Evolutionary conservation across 23 red algal genomes (phyloP), one percentile per base, ranked within the genome.

Genomic region (Gracilaria caudata): DNA sequence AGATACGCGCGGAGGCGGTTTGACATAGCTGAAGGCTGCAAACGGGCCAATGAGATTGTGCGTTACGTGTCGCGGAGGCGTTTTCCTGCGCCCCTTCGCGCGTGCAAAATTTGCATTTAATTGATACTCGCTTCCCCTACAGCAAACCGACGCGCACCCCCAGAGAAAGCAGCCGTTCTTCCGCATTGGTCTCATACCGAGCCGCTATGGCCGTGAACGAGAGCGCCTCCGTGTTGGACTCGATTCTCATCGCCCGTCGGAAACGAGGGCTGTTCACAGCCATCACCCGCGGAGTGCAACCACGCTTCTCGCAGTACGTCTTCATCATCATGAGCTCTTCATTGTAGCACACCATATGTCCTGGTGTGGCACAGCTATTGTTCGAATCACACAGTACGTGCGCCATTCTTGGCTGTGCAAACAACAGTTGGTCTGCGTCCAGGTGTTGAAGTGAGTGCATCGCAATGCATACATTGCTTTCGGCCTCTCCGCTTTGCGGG

Each of bases 261-360:
- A 25, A 0, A 20, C 32, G 49, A 14, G 80, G 80, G 20, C 80
- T 84, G 56, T 84, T 84, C 57, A 84, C 80, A 23, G 29, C 36
- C 7, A n/a, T 2, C 26, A 72, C 0, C 20, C 11, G 7, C 3
- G 59, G 33, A 10, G 0, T 21, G 40, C 80, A 84, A 17, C 21
- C 2, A 23, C 49, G 59, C 39, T 23, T 33, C 7, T n/a, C 32
- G 58, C 80, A 84, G 29, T 84, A 84, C 36, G 60, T 24, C 29
- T 34, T 36, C 80, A 84, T 84, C 80, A 84, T 84, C 80, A 84
- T 84, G 19, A 57, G 17, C 8, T 28, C 14, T 0, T 59, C 80
- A 3, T 72, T 29, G 20, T 37, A 84, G 36, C n/a, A 9, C 19
- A 84, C 59, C 4, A 84, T 13, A 54, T 84, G 80, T 0, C 80